Base-by-base conservation (phyloP, 164 flowering plant species). In the Sextonia rubra region DNA sequence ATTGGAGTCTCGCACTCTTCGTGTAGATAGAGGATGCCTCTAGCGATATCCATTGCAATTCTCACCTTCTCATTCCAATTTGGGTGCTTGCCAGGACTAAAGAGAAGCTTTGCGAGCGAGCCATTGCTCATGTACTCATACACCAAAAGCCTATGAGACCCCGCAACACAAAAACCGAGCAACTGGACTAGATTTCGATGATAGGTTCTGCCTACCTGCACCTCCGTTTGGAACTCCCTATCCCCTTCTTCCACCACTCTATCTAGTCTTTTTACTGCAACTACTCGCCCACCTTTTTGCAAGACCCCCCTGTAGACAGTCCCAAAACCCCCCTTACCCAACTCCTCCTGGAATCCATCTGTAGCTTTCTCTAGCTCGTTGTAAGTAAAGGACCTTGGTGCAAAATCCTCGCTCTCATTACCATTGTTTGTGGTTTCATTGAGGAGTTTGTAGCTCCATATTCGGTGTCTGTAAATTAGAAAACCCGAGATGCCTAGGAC, bases 221-320 rank as follows among this genome's bases (percentile, higher is more conserved):
- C 4, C 37, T 30, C 37, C 7, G 5, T 30, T 30, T 6, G 37
- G 0, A 76, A 73, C 63, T 76, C 79, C 62, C 63, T 79, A 4
- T 79, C 76, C 6, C 64, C 68, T 29, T 70, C 37, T 30, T 30
- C 37, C 2, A 30, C 37, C 37, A 30, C 6, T 4, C 37, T 30
- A 30, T 30, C 37, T 24, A 79, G 55, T 49, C 52, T 73, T 62
- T 76, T 79, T 9, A 76, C 82, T 9, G 77, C 82, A 49, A 73
- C 61, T 12, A 2, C 44, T 14, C 3, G 27, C 23, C 37, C 26
- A 25, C 26, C 63, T 0, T 23, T n/a, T 3, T 2, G 15, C 20
- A 67, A 9, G 5, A 60, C 24, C 49, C 73, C 73, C 60, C 30
- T 60, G 60, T 71, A 71, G 60, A 71, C 73, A 25, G 73, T 32